Conservation (phyloP, 139 green algal genomes). For the Micromonas pusilla region DNA sequence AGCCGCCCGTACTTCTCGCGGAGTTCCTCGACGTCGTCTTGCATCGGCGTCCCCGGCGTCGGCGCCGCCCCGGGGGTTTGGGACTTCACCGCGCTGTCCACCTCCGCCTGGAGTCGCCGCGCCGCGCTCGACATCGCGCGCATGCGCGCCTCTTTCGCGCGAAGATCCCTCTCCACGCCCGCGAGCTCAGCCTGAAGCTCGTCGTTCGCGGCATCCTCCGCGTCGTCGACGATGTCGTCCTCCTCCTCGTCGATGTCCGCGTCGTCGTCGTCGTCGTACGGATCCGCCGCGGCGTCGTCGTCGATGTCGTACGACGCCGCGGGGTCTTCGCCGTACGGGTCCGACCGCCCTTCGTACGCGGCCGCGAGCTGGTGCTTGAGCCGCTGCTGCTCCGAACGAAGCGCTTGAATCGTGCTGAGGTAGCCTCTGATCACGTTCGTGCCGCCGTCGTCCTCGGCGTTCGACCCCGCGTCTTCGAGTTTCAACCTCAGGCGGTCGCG, state of each 20-base stretch:
- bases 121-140: neutral
- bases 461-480: neutral
- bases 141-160: slow-evolving; percentile 9
- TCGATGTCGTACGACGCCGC: neutral
- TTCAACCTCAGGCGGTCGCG: neutral
- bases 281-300: neutral
- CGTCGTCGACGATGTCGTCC: neutral
- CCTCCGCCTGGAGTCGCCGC: neutral
- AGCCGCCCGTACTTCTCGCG: neutral
- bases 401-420: slow-evolving; percentile 5
- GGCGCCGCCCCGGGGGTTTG: neutral
- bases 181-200: neutral
- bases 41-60: neutral
- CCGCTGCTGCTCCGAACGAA: neutral
- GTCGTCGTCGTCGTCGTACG: neutral
- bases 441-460: neutral
- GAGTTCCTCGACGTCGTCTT: slow-evolving; percentile 14
- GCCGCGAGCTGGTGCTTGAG: neutral
- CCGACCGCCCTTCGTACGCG: neutral
- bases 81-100: neutral
- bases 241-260: neutral
- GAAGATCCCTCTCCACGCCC: neutral
- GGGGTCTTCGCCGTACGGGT: neutral
- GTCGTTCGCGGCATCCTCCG: neutral
- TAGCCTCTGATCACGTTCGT: neutral